Percentiles rank a stretch among this genome's conserved stretches.
phyloP scores from a whole-genome alignment of 257 asterid species.

The Nicotiana otophora region DNA sequence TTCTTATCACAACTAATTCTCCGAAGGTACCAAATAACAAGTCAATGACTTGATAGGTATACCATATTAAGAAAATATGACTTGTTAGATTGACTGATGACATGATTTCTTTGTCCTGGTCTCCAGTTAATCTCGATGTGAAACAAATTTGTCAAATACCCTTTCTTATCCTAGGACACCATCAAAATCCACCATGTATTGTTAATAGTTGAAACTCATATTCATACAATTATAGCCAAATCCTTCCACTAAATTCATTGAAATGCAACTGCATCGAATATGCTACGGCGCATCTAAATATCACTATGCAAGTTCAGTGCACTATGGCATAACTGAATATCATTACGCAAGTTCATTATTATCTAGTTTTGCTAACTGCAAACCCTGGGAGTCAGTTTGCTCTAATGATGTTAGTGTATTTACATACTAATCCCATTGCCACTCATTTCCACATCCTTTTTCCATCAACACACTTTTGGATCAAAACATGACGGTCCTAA shows the following conservation, averaged over 20 bases:
- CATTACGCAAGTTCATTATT: background rate
- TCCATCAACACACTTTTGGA: background rate
- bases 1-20: background rate
- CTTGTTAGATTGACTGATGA: background rate
- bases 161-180: background rate
- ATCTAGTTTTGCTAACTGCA: no score
- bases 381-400: no score
- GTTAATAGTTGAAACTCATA: background rate
- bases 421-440: background rate
- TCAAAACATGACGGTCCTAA: background rate
- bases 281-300: background rate
- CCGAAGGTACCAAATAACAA: background rate
- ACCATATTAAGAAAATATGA: background rate
- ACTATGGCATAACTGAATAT: background rate
- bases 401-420: no score
- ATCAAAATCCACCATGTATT: no score
- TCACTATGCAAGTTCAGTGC: background rate
- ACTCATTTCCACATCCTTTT: background rate
- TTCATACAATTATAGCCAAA: background rate
- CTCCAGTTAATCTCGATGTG: background rate
- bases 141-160: background rate
- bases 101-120: background rate
- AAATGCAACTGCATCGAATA: background rate
- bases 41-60: background rate
- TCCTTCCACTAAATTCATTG: background rate